phyloP scores from a whole-genome alignment of 257 asterid species.

The Scutellaria galericulata region DNA sequence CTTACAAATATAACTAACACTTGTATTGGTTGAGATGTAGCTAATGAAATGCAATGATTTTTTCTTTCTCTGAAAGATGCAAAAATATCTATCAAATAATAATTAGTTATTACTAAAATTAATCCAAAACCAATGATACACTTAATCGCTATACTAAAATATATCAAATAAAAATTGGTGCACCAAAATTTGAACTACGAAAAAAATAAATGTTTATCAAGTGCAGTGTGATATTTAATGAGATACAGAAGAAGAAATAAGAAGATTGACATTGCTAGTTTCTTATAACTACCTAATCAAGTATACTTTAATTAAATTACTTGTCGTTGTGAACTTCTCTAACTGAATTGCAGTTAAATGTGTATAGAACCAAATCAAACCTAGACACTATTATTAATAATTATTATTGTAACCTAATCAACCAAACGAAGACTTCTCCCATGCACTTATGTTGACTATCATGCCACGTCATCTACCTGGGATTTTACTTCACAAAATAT shows the following conservation, averaged over 20 bases:
- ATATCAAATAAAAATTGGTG: not conserved
- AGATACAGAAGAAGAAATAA: not conserved
- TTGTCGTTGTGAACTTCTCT: conserved; percentile 36
- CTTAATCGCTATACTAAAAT: not conserved
- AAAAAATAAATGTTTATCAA: not conserved
- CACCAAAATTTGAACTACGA: conserved; percentile 7
- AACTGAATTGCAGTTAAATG: conserved; percentile 18
- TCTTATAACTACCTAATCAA: not conserved
- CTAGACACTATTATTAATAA: not conserved
- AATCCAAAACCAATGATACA: not conserved
- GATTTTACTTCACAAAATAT: not conserved
- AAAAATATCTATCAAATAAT: not conserved
- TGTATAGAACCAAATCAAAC: conserved; percentile 4
- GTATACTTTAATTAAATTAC: not conserved
- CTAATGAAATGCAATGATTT: not conserved
- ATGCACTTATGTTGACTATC: conserved; percentile 11
- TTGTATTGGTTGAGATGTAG: too few relatives aligned
- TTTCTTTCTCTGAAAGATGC: not conserved
- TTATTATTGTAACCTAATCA: conserved; percentile 29
- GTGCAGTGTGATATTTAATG: not conserved
- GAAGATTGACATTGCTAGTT: not conserved
- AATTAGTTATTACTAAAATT: not conserved
- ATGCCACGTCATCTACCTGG: conserved; percentile 19
- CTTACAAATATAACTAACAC: too few relatives aligned
- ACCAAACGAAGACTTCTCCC: conserved; percentile 37